Conservation (phyloP, 2,329 filamentous ascomycete genomes). For the Elsinoe necatrix region DNA sequence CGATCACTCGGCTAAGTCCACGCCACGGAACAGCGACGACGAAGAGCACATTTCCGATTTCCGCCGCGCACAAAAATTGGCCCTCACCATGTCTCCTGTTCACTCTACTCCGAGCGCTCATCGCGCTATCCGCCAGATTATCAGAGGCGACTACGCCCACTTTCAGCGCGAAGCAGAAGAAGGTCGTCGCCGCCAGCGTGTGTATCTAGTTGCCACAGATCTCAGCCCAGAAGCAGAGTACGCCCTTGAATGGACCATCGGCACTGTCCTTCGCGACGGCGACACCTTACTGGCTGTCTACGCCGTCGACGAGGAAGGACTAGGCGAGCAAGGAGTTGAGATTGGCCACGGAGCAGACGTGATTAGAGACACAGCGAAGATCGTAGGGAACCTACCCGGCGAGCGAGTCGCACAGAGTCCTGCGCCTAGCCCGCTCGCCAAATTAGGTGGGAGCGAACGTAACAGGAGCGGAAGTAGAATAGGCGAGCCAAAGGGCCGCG, state of each 20-base stretch:
- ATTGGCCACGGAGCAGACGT: conserved; percentile 65
- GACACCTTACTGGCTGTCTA: conserved; percentile 91
- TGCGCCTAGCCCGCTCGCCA: conserved; percentile 14
- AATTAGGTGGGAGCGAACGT: conserved; percentile 8
- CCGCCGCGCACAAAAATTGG: conserved; percentile 75
- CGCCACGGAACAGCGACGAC: conserved; percentile 71
- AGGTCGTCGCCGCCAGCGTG: conserved; percentile 68
- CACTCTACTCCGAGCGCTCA: conserved; percentile 66
- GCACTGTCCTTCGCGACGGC: conserved; percentile 85
- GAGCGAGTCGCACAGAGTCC: conserved; percentile 24
- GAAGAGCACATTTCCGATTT: conserved; percentile 80
- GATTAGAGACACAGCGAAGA: conserved; percentile 65
- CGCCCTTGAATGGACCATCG: conserved; percentile 94
- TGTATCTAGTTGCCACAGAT: conserved; percentile 93
- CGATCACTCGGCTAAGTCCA: conserved; percentile 54
- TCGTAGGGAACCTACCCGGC: conserved; percentile 56
- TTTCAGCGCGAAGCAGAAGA: conserved; percentile 72
- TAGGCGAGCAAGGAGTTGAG: conserved; percentile 40
- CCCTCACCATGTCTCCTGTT: conserved; percentile 71
- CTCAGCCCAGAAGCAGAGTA: conserved; percentile 90
- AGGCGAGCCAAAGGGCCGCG: conserved; percentile 31
- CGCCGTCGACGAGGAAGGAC: conserved; percentile 77
- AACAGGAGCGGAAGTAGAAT: conserved; percentile 22
- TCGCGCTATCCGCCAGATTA: conserved; percentile 79
- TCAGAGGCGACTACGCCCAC: conserved; percentile 73